These are phyloP conservation scores for Luffa aegyptiaca DNA, from an alignment of 306 rosid genomes.

Conservation along the genomic window DNA sequence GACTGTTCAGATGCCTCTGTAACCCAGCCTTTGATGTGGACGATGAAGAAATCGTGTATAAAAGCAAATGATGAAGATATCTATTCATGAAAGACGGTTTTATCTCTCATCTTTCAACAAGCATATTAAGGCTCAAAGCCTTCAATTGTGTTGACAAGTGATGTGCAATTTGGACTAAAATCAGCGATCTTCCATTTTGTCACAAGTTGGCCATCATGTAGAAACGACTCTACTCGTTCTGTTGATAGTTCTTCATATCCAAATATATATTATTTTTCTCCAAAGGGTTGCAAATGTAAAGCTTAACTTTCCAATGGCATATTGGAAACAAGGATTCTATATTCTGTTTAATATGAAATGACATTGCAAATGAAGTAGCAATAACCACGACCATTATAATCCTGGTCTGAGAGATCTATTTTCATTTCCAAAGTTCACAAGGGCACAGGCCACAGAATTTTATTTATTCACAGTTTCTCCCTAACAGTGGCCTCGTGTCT, in stretches of 20 bases:
- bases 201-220: background rate
- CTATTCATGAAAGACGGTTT: background rate
- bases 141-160: background rate
- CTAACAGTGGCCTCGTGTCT: background rate
- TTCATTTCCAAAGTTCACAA: background rate
- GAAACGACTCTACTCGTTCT: background rate
- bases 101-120: background rate
- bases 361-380: background rate
- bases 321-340: background rate
- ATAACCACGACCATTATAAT: background rate
- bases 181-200: background rate
- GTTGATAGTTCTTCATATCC: background rate
- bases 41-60: constrained; percentile 82
- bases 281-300: background rate
- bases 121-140: background rate
- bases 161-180: background rate
- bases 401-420: background rate
- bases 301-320: background rate
- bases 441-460: background rate
- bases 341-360: background rate
- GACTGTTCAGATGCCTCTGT: constrained; percentile 94
- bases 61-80: constrained; percentile 39
- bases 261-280: background rate
- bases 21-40: constrained; percentile 97
- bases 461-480: background rate